Evolutionary conservation across 2,329 filamentous ascomycete genomes (phyloP).

Genomic region (Fusarium globosum): DNA sequence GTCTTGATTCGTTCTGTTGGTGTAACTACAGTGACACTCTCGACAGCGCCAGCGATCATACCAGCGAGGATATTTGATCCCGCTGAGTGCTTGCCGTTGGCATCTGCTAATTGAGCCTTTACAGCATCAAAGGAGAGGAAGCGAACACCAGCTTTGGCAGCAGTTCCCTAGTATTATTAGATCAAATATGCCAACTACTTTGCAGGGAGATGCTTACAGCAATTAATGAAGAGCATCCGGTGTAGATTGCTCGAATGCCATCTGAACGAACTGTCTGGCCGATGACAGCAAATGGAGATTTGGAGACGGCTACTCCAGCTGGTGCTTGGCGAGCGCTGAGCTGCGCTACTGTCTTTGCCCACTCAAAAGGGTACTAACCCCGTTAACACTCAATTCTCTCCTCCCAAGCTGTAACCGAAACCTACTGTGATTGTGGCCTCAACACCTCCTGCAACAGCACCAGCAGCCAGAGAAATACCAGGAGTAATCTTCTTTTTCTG

Average conservation of each 20-base stretch:
- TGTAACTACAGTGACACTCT: constrained; percentile 72
- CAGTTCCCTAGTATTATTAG: constrained; percentile 55
- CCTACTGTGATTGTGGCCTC: constrained; percentile 62
- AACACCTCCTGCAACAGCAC: constrained; percentile 63
- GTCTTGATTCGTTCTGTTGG: constrained; percentile 77
- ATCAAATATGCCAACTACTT: background rate
- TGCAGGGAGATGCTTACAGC: constrained; percentile 52
- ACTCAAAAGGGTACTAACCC: constrained; percentile 72
- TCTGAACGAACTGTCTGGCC: constrained; percentile 64
- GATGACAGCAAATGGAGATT: constrained; percentile 69
- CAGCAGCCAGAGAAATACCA: constrained; percentile 60
- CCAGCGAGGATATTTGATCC: constrained; percentile 69
- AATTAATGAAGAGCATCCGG: constrained; percentile 70
- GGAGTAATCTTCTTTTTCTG: constrained; percentile 46
- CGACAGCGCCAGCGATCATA: constrained; percentile 71
- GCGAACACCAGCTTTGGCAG: constrained; percentile 73
- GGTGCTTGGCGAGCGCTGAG: constrained; percentile 49
- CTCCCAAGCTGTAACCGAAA: rapidly evolving
- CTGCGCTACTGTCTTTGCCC: constrained; percentile 73
- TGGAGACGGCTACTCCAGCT: constrained; percentile 35
- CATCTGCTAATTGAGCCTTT: constrained; percentile 65
- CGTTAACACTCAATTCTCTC: background rate
- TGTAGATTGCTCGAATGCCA: constrained; percentile 69
- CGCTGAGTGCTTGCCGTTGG: constrained; percentile 67
- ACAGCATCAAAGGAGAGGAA: constrained; percentile 75